Percentiles rank a stretch among this genome's conserved stretches.
Evolutionary conservation across 2,329 filamentous ascomycete genomes (phyloP).

Genomic region (Ambrosiella beaveri): DNA sequence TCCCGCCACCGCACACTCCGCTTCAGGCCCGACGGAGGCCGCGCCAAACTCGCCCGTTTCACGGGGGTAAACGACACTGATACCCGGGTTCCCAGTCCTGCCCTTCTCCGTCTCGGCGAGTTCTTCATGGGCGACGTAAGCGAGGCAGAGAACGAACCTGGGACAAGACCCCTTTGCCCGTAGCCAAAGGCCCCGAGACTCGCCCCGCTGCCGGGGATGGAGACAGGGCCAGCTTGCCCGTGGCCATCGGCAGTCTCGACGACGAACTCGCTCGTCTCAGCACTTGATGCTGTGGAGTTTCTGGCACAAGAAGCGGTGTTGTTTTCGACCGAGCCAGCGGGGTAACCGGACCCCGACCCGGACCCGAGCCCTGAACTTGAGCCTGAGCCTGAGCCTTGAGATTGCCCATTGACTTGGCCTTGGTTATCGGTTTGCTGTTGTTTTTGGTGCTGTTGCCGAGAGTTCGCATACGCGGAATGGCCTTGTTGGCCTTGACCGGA

Average conservation of each 20-base stretch:
- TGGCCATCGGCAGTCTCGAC: constrained; percentile 10
- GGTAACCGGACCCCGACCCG: neutral
- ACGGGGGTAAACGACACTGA: constrained; percentile 66
- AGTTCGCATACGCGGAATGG: neutral
- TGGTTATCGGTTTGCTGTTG: neutral
- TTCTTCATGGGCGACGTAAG: constrained; percentile 47
- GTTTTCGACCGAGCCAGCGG: constrained; percentile 10
- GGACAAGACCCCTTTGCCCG: constrained; percentile 14
- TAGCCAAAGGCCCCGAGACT: constrained; percentile 14
- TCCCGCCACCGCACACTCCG: constrained; percentile 82
- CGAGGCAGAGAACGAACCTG: constrained; percentile 7
- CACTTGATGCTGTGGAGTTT: neutral
- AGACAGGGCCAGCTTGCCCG: constrained; percentile 3
- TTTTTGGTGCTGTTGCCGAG: neutral
- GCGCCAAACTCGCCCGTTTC: constrained; percentile 33
- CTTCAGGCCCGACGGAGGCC: constrained; percentile 35
- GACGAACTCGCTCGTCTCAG: constrained; percentile 4
- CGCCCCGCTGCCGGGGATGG: neutral
- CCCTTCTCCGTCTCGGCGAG: constrained; percentile 67
- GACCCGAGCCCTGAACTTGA: too few species aligned
- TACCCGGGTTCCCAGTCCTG: constrained; percentile 41
- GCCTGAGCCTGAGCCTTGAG: neutral
- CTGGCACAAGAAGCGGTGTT: constrained; percentile 6
- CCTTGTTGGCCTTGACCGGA: constrained; percentile 2
- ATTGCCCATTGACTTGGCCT: constrained; percentile 12